Evolutionary conservation across 768 basidiomycete species (phyloP), one percentile per base, ranked within the genome.

Genomic region (Lactifluus pinguis): DNA sequence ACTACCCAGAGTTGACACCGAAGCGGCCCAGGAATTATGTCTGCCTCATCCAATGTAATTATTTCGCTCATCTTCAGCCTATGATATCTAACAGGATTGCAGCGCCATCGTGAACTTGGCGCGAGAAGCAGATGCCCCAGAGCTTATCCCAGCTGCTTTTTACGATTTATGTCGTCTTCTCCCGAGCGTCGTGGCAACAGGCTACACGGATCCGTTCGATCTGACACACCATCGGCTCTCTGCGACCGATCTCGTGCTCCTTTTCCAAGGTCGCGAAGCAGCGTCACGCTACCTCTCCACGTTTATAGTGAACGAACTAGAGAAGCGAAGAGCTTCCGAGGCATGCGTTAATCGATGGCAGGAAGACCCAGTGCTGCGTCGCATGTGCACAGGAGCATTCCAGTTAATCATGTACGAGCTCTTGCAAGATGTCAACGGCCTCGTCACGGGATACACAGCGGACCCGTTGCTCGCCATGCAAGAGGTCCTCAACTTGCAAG

Each of bases 161-260:
- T 91, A 91, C 70, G 89, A 90, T 70, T 79, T 91, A 45, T 89
- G 85, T 21, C 85, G 89, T 44, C 81, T 74, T 66, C 73, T 80
- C 34, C 82, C 85, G 2, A 87, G 83, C 67, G 80, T 82, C 52
- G 80, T 82, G 38, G 80, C 80, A 32, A 70, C 75, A 6, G 86
- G 85, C 6, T 75, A 79, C 69, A 75, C 71, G 57, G 76, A 71
- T 63, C 66, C 73, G 19, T 59, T 70, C 53, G 72, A 70, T 54
- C 72, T 66, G 56, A 69, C 60, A 15, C 69, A 57, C 10, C 77
- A 83, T 66, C 67, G 70, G 44, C 79, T 81, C 49, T 76, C 80
- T 15, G 75, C 78, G 58, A 69, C 70, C 45, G 86, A 89, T 67
- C 77, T 90, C 17, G 73, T 85, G 64, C 76, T 69, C 49, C 76